Evolutionary conservation across 768 basidiomycete genomes (phyloP).

Genomic region (Russula ochroleuca): DNA sequence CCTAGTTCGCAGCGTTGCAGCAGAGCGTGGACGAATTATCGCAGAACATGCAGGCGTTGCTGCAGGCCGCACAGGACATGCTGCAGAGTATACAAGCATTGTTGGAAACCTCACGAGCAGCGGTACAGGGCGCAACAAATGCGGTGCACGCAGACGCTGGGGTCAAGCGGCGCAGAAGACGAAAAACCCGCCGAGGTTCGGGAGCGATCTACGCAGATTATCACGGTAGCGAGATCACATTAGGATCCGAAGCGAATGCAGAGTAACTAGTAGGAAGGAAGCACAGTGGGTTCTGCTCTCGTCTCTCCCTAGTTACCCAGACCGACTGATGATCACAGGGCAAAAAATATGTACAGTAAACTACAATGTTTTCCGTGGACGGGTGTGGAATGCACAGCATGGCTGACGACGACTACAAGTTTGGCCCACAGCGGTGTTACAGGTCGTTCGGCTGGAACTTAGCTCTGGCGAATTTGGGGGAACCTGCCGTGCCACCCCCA

Average conservation of each 20-base stretch:
- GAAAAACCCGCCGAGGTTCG: not conserved
- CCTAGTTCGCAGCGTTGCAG: constrained; percentile 23
- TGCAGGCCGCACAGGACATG: constrained; percentile 12
- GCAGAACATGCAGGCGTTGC: constrained; percentile 7
- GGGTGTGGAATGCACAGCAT: no score
- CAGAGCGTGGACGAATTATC: constrained; percentile 24
- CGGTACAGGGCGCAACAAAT: not conserved
- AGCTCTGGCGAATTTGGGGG: no score
- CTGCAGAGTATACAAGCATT: constrained; percentile 10
- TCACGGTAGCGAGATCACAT: not conserved
- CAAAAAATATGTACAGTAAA: not conserved
- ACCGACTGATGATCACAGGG: not conserved
- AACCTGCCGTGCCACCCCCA: no score
- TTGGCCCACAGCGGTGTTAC: no score
- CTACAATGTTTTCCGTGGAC: no score
- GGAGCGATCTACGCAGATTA: not conserved
- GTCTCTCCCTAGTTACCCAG: not conserved
- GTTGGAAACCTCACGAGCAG: constrained; percentile 1
- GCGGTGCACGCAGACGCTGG: not conserved
- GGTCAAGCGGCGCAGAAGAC: not conserved
- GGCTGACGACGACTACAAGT: no score
- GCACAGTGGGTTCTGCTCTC: not conserved
- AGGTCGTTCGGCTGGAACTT: no score
- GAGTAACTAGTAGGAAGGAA: not conserved
- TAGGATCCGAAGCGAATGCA: not conserved